Base-by-base conservation (phyloP, 148 eudicot genomes). In the Amaranthus hypochondriacus region DNA sequence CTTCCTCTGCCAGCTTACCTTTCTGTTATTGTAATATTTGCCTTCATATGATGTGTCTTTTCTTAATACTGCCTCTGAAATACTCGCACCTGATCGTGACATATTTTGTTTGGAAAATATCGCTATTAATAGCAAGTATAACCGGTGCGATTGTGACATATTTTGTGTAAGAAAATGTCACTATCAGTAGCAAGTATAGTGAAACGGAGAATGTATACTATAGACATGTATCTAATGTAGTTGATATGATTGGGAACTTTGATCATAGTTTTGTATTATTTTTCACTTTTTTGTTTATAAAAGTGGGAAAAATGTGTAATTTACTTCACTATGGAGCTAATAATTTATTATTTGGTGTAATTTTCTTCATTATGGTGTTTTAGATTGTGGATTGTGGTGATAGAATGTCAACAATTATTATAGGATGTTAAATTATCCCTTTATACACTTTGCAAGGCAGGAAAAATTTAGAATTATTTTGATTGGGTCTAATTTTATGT, bases 21-120 rank as follows among this genome's bases (percentile, higher is more conserved):
- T 43, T 75, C 67, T 12, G n/a, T 71, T n/a, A 52, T 62, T 75
- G 66, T 65, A 70, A 43, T 75, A 10, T 43, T 70, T 13, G 66
- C 48, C n/a, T 50, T 74, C 60, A 70, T 63, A 54, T 75, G 42
- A n/a, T 69, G 54, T 72, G 21, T 28, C 48, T 78, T 73, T 59
- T 15, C 11, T 18, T 73, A 12, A 53, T 56, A 2, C 56, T 14
- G 9, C 43, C 49, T 46, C 9, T 2, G 14, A 68, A 56, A 9
- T 5, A 7, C 14, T 43, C 42, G 47, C 46, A 21, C 14, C 9
- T 63, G 5, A 56, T 56, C 2, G 44, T 11, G n/a, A 50, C 46
- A 68, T 50, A 18, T 28, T 8, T 6, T 68, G 2, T 28, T 1
- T 28, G 39, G 2, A 28, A 28, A 28, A 28, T 28, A 2, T 28